A percentile compares a stretch with the other conserved stretches of the same genome.
Conservation (phyloP, 148 eudicot species). For the Arctostaphylos glauca region DNA sequence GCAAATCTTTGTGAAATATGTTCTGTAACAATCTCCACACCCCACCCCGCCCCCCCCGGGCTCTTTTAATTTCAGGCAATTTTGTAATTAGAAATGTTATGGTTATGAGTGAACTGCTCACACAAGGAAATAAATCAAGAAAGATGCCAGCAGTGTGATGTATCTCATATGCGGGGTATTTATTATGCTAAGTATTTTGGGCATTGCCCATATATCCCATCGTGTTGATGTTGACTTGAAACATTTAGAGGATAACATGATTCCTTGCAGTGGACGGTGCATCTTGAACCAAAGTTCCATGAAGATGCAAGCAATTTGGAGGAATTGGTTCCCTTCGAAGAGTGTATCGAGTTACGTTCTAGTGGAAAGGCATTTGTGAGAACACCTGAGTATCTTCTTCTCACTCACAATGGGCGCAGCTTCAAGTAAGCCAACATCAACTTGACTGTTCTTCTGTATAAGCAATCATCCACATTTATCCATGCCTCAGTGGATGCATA, state of each 20-base stretch:
- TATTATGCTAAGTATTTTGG: background rate
- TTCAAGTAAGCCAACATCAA: conserved; percentile 72
- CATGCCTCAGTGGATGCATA: background rate
- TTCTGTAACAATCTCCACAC: background rate
- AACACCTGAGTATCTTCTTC: conserved; percentile 88
- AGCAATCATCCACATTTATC: background rate
- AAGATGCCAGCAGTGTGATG: background rate
- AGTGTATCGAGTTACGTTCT: conserved; percentile 75
- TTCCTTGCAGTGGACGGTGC: conserved; percentile 85
- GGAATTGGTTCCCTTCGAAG: conserved; percentile 91
- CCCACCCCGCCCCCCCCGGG: no score
- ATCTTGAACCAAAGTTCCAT: conserved; percentile 84
- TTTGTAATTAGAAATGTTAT: background rate
- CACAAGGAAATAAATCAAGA: background rate
- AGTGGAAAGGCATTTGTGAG: conserved; percentile 60
- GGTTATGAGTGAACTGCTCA: background rate
- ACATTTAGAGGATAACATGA: conserved; percentile 18
- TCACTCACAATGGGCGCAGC: conserved; percentile 90
- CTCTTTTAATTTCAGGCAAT: background rate
- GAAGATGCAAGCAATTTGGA: conserved; percentile 90
- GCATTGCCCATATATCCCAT: background rate
- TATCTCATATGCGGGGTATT: background rate
- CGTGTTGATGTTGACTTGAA: background rate
- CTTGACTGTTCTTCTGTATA: conserved; percentile 10
- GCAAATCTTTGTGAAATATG: background rate